Evolutionary conservation across 768 basidiomycete genomes (phyloP), one percentile per base, ranked within the genome.

Genomic region (Chalciporus pseudorubinellus): DNA sequence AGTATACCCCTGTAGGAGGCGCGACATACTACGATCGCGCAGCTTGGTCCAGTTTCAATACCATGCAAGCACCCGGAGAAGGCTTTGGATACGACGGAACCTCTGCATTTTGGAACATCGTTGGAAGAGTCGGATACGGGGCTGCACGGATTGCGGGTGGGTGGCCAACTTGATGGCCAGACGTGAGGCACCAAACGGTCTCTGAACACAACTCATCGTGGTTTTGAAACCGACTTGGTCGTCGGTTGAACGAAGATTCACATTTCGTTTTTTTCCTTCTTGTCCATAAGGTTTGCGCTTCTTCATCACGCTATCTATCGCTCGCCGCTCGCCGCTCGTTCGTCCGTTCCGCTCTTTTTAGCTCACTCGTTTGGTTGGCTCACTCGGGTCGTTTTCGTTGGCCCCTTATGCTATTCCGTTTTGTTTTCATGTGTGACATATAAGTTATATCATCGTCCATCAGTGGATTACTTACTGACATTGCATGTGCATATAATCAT

Each of bases 11-110:
- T 16, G 72, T 81, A 5, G 84, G 85, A 0, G 87, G 87, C n/a
- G 74, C 84, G 36, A 85, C 83, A 29, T 83, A 83, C 56, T 85
- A 89, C 59, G 89, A 92, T 60, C 84, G 89, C 11, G 76, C 79
- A 8, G 86, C 86, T 22, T 92, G 90, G 90, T 76, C 75, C 50
- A 85, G 82, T 64, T 90, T 89, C 70, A 91, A 92, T 62, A 72
- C 79, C 11, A 78, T 92, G 72, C 79, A 80, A 44, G 80, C 77
- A 10, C 77, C 75, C 1, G 87, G 87, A 0, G 89, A 90, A 61
- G 89, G 89, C 24, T 87, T 89, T 57, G 70, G 71, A 19, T 70
- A 72, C 12, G 84, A 84, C 56, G 76, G 79, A 29, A 80, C 84
- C 2, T 74, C 77, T 18, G 78, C 79, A 11, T 74, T 89, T 40